Base-by-base conservation (phyloP, 768 basidiomycete genomes). In the Mrakia hoshinonis region DNA sequence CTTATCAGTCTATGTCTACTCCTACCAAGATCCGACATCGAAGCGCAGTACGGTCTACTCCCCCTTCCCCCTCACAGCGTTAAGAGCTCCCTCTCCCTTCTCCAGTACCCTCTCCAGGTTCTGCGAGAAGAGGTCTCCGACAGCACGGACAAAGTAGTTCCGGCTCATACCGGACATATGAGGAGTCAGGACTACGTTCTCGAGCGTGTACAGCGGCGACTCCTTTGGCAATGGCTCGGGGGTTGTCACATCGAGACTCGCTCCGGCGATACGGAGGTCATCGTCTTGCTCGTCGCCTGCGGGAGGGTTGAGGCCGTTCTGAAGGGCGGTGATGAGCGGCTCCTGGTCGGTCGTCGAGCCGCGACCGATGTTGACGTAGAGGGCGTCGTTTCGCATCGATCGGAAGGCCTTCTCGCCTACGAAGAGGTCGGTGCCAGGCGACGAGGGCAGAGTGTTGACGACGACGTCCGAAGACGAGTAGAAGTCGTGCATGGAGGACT, bases 361-460 rank as follows among this genome's bases (percentile, higher is more conserved):
- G 20, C 69, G 69, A 0, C 69, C 69, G 4, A 70, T 70, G 49
- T 63, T 63, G 51, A 70, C 69, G 26, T 51, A 70, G 38, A 70
- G 39, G 38, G 69, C 34, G 1, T 34, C 36, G 60, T 63, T 47
- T 49, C 63, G 63, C 61, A 63, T 63, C 24, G 63, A 55, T n/a
- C 68, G 47, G 60, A 75, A 75, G 24, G 74, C 70, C 11, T 31
- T n/a, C 20, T 63, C 70, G 43, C 61, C 70, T 7, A 75, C 71
- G 29, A 69, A 74, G 0, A 48, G 48, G 4, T 62, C 38, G 22
- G 73, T 75, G 13, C 47, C 64, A 10, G 55, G n/a, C 18, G 36
- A 58, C 5, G 73, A 69, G 0, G 74, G 74, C 15, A 75, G 68
- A 34, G 72, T 68, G 62, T 75, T 74, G 24, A 75, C 73, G n/a